Evolutionary conservation across 225 moss, liverwort and hornwort species (phyloP).

Genomic region (Thuidium tamariscinum): DNA sequence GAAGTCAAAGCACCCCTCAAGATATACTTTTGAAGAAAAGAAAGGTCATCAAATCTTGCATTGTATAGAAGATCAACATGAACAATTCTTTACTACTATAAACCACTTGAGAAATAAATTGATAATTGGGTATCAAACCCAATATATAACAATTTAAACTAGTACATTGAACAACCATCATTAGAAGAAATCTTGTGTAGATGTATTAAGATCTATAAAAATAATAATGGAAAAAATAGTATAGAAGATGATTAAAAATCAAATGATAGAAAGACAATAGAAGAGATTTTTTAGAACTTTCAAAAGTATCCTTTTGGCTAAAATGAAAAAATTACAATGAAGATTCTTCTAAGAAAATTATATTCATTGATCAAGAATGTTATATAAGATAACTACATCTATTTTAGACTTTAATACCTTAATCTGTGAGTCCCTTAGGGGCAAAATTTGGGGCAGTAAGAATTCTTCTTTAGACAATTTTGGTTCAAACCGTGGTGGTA

Average conservation of each 20-base stretch:
- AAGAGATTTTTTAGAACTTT: background rate
- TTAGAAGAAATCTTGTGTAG: background rate
- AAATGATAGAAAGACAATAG: background rate
- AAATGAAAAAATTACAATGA: background rate
- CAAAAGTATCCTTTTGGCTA: background rate
- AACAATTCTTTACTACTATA: background rate
- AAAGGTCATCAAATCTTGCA: background rate
- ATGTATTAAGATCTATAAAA: background rate
- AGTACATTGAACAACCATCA: background rate
- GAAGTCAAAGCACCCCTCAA: fast-evolving
- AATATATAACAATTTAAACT: background rate
- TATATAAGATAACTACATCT: background rate
- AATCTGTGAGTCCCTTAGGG: too few relatives aligned
- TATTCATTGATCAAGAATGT: background rate
- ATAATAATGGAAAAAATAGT: background rate
- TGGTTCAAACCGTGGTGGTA: too few relatives aligned
- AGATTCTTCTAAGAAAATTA: background rate
- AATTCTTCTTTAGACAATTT: too few relatives aligned
- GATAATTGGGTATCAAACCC: background rate
- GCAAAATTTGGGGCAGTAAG: too few relatives aligned
- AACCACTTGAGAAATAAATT: background rate
- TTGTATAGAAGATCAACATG: background rate
- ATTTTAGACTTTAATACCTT: too few relatives aligned
- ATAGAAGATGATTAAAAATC: background rate
- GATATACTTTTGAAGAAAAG: background rate